Base-by-base conservation (phyloP, 495 filamentous ascomycete species). In the Evernia prunastri region DNA sequence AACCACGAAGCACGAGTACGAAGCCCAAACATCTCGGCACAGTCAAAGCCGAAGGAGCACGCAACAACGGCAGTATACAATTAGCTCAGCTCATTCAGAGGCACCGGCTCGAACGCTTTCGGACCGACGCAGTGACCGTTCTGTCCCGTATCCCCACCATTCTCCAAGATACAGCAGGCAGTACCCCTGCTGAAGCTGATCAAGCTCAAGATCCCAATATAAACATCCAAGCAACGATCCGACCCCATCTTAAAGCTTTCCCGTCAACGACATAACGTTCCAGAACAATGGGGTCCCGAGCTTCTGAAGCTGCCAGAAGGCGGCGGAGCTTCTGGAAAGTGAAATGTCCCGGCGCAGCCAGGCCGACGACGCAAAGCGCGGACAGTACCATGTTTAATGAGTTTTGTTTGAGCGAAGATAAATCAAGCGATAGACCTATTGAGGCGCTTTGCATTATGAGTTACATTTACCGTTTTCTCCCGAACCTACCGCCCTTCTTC, bases 401-500 rank as follows among this genome's bases (percentile, higher is more conserved):
- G 13, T 47, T 47, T 11, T 29, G 25, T 51, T 27, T 9, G 47
- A 51, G 25, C 23, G 3, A 51, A 0, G 3, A 51, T 53, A 15
- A 29, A 53, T 17, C 6, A 5, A 17, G 6, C 2, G 49, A 18
- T 53, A 31, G 15, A 13, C 9, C 17, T 18, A 6, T 29, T 53
- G 23, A 25, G 49, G 27, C 31, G 45, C 25, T 29, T 39, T 58
- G 56, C 20, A 27, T 37, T 23, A 20, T 39, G 11, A 25, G 17
- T 58, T 9, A 23, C 37, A 37, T 36, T 68, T 72, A 81, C 69
- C 76, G 74, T 63, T 76, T 72, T 37, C 69, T 66, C 36, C 81
- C 71, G 69, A 81, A 83, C 45, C 78, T 80, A 23, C 80, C 73
- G 8, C 66, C 72, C 18, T 71, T 71, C 61, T 76, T 72, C 23